Evolutionary conservation across 352 stramenopile genomes (phyloP), one percentile per base, ranked within the genome.

Genomic region (Pythium graminicola): DNA sequence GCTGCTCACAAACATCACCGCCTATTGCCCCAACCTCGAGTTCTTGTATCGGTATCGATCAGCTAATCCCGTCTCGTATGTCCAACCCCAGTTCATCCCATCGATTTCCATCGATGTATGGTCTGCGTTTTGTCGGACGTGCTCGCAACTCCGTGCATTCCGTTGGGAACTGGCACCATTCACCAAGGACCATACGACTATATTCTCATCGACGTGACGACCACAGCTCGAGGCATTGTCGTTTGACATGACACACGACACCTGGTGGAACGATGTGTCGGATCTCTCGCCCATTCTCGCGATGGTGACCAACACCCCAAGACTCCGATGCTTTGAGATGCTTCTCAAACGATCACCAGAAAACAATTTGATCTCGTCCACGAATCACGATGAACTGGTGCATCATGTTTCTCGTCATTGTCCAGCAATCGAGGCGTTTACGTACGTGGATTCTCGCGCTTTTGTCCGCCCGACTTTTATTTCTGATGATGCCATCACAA

Each of bases 11-110:
- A 17, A 42, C 7, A 17, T 55, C 3, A 11, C 35, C 2, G 3
- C 13, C 4, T 39, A 28, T 19, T 55, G 26, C 16, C 48, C 48
- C 9, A n/a, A 46, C 13, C 22, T 55, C 35, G 48, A 55, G 23
- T 38, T 29, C 26, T 26, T 54, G 8, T 24, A 46, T 1, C 4
- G 41, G 11, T 40, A 19, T 47, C 40, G 11, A 27, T 2, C 19
- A n/a, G n/a, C n/a, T n/a, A n/a, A n/a, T 4, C n/a, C 32, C 32
- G 3, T 1, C 1, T 38, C 3, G 1, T 17, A 4, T 16, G 14
- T 51, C 1, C 1, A 23, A 10, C 2, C 11, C 5, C 4, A 32
- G 20, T 40, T 26, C 7, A 17, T 22, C 13, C 29, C 45, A 4
- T n/a, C 8, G 4, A 20, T 53, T 11, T 5, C 29, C 2, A 28